Percentiles rank a stretch among this genome's conserved stretches.
These are phyloP conservation scores for Yarrowia sp. DNA, from an alignment of 805 yeast species.

Conservation along the genomic window DNA sequence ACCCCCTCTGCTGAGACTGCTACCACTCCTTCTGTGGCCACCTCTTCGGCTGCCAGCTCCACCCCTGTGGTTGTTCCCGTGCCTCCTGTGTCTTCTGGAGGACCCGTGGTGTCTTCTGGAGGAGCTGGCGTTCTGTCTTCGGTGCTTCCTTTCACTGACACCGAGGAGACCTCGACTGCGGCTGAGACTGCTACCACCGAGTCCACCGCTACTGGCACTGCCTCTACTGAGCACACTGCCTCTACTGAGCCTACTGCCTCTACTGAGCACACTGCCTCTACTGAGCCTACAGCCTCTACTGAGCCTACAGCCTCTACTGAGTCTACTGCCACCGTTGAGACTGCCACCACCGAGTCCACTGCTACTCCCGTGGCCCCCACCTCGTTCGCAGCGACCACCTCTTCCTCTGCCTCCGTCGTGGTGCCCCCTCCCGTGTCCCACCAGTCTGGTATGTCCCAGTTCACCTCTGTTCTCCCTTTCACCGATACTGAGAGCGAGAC, in stretches of 20 bases:
- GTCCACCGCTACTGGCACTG: background rate
- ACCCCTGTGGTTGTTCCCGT: background rate
- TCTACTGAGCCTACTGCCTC: background rate
- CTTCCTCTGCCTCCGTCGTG: background rate
- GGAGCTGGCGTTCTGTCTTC: slow-evolving; percentile 33
- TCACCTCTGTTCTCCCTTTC: slow-evolving; percentile 33
- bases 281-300: background rate
- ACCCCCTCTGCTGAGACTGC: no score
- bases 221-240: slow-evolving; percentile 1
- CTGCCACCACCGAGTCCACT: slow-evolving; percentile 26
- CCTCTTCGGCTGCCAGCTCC: no score
- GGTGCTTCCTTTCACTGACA: slow-evolving; percentile 14
- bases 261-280: slow-evolving; percentile 26
- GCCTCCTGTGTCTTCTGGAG: slow-evolving; percentile 4
- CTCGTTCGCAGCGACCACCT: background rate
- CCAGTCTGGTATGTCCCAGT: slow-evolving; percentile 20
- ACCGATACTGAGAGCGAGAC: slow-evolving; percentile 27
- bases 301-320: slow-evolving; percentile 7
- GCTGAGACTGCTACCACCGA: slow-evolving; percentile 12
- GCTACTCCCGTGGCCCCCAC: slow-evolving; percentile 22
- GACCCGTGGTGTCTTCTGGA: slow-evolving; percentile 18
- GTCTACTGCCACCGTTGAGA: background rate
- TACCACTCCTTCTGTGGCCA: background rate
- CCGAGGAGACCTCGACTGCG: slow-evolving; percentile 11
- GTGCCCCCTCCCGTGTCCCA: slow-evolving; percentile 13